phyloP scores from a whole-genome alignment of 139 green algal genomes.

The Micractinium sp. region DNA sequence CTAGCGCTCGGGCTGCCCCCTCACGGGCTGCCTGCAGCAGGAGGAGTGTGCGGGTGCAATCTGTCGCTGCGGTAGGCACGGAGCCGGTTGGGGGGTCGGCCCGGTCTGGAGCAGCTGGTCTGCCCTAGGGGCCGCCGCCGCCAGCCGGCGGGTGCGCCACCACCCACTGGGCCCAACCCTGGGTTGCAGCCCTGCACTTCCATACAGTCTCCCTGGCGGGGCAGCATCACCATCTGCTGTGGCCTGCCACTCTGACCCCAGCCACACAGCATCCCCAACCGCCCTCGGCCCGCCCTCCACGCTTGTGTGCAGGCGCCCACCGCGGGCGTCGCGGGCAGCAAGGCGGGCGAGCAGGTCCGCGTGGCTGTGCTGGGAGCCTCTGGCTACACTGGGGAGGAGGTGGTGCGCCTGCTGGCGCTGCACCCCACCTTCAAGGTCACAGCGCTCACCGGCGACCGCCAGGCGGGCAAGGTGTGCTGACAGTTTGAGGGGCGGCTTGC shows the following conservation, averaged over 20 bases:
- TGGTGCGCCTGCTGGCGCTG: conserved; percentile 80
- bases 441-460: conserved; percentile 89
- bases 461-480: conserved; percentile 86
- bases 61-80: not conserved
- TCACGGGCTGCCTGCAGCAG: not conserved
- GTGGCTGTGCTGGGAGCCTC: conserved; percentile 94
- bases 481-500: not conserved
- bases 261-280: too few species aligned
- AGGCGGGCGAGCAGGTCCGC: conserved; percentile 25
- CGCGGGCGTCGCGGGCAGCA: not conserved
- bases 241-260: not conserved
- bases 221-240: not conserved
- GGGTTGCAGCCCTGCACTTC: not conserved
- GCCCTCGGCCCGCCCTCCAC: not conserved
- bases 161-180: not conserved
- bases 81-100: too few species aligned
- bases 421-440: conserved; percentile 88
- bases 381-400: conserved; percentile 96
- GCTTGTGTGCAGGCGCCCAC: not conserved
- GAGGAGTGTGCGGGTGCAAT: not conserved
- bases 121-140: not conserved
- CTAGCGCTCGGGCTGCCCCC: not conserved
- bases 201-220: not conserved
- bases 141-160: not conserved
- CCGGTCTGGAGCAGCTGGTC: not conserved